phyloP scores from a whole-genome alignment of 768 basidiomycete species.

The Suillus brevipes region DNA sequence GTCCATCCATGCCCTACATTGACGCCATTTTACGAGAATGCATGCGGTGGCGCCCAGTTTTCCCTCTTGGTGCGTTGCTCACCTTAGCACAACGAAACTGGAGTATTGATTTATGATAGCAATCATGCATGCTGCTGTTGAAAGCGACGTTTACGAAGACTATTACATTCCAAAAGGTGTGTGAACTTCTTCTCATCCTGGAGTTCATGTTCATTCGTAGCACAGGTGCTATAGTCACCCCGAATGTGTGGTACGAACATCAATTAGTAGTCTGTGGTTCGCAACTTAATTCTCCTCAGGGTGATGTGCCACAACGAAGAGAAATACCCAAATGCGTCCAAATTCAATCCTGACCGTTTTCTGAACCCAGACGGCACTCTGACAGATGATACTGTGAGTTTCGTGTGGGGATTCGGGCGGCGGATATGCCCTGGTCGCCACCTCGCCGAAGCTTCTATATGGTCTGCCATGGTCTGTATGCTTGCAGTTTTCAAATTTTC shows the following conservation, averaged over 20 bases:
- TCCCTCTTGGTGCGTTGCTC: conserved; percentile 17
- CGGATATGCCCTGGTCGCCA: conserved; percentile 8
- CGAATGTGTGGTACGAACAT: conserved; percentile 6
- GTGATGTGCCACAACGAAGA: conserved; percentile 49
- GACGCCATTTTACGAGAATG: conserved; percentile 17
- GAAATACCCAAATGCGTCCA: conserved; percentile 50
- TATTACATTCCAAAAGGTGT: conserved; percentile 52
- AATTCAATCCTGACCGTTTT: conserved; percentile 56
- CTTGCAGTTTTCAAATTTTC: conserved; percentile 6
- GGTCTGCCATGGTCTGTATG: conserved; percentile 7
- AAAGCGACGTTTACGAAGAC: conserved; percentile 41
- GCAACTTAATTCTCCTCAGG: conserved; percentile 20
- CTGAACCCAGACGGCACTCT: conserved; percentile 21
- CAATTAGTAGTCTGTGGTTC: background rate
- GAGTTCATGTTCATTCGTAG: background rate
- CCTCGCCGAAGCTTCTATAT: conserved; percentile 8
- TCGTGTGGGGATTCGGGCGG: conserved; percentile 10
- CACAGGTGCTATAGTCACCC: conserved; percentile 2
- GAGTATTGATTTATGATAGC: background rate
- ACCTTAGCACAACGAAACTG: background rate
- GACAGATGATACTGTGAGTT: conserved; percentile 6
- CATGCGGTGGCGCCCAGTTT: conserved; percentile 13
- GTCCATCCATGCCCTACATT: conserved; percentile 15
- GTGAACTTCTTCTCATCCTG: background rate
- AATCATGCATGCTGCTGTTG: conserved; percentile 28